Evolutionary conservation across 129 eudicot genomes (phyloP).

Genomic region (Chrysanthemum seticuspe): DNA sequence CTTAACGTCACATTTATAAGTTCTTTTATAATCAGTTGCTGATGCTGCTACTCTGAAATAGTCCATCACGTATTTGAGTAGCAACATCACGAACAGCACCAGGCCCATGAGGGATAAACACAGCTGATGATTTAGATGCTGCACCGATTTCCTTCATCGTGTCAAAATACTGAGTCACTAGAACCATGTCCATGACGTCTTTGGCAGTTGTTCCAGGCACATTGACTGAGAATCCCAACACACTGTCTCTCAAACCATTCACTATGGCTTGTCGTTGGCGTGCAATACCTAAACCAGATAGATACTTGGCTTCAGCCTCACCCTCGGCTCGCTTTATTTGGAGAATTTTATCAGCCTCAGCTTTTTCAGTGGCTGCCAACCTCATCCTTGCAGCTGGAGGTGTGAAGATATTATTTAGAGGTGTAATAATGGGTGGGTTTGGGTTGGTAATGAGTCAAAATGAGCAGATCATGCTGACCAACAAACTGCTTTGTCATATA

Average conservation of each 20-base stretch:
- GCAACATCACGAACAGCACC: constrained; percentile 94
- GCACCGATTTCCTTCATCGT: constrained; percentile 95
- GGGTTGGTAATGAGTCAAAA: not conserved
- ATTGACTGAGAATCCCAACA: constrained; percentile 78
- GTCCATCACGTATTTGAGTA: constrained; percentile 87
- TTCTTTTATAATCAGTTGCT: not conserved
- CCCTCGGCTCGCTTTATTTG: constrained; percentile 92
- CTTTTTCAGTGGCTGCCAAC: constrained; percentile 86
- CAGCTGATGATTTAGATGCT: constrained; percentile 78
- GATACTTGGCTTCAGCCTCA: constrained; percentile 83
- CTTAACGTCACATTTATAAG: not conserved
- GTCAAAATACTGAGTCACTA: constrained; percentile 85
- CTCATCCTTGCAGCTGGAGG: constrained; percentile 79
- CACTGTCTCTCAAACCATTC: constrained; percentile 86
- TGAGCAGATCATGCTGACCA: not conserved
- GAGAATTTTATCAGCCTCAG: constrained; percentile 84
- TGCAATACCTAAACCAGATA: constrained; percentile 84
- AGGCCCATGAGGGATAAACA: constrained; percentile 87
- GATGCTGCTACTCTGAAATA: constrained; percentile 49
- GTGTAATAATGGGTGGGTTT: not conserved
- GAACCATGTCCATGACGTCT: constrained; percentile 96
- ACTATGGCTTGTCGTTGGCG: constrained; percentile 94
- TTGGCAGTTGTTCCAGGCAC: constrained; percentile 88
- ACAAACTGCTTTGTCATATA: no score
- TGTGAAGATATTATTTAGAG: not conserved